A percentile compares a stretch with the other conserved stretches of the same genome.
These are phyloP conservation scores for Fabrea salina DNA, from an alignment of 169 alveolate genomes.

Conservation along the genomic window DNA sequence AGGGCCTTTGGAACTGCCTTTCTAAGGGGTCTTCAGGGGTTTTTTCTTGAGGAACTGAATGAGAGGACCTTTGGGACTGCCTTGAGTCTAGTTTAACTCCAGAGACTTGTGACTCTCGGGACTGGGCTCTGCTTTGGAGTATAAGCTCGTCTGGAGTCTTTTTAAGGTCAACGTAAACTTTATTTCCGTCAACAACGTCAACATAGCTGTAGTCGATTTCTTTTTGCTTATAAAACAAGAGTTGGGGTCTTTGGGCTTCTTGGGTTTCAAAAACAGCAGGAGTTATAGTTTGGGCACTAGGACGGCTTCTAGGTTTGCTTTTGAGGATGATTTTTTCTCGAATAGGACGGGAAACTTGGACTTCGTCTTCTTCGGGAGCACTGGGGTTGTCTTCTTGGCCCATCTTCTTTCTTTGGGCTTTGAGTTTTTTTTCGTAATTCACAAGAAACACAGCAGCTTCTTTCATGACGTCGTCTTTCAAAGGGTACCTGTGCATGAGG, in stretches of 20 bases:
- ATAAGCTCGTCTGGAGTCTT: too few species aligned
- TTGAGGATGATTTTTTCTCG: conserved; percentile 4
- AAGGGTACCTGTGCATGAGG: neutral
- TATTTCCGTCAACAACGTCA: neutral
- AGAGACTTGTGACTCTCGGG: too few species aligned
- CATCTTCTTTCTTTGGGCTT: neutral
- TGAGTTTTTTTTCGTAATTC: conserved; percentile 1
- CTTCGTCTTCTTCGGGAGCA: neutral
- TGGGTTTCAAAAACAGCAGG: neutral
- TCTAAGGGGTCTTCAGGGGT: too few species aligned
- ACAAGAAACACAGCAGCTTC: neutral
- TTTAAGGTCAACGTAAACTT: neutral
- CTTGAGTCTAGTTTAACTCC: too few species aligned
- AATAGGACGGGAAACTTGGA: neutral
- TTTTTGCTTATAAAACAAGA: neutral
- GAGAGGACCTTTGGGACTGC: too few species aligned
- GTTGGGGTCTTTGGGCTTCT: neutral
- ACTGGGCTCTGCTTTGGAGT: too few species aligned
- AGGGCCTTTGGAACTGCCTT: too few species aligned
- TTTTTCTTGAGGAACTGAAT: too few species aligned
- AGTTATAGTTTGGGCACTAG: neutral
- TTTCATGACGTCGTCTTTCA: neutral
- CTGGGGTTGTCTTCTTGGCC: neutral
- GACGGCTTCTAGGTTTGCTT: neutral
- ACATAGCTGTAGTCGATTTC: neutral